phyloP scores from a whole-genome alignment of 179 eudicot species.

The Gypsophila paniculata region DNA sequence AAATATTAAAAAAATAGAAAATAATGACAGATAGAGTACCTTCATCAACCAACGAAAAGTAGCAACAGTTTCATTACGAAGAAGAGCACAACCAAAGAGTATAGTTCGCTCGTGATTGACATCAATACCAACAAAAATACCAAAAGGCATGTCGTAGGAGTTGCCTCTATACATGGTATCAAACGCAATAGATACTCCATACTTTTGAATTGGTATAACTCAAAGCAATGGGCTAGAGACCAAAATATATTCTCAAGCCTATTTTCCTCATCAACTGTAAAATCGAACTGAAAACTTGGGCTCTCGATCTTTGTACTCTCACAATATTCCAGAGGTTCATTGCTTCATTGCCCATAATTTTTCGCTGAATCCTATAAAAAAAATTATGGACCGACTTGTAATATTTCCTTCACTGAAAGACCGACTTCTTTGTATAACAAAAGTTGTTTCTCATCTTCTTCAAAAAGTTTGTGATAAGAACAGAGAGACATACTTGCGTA shows the following conservation, averaged over 20 bases:
- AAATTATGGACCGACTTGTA: too few relatives aligned
- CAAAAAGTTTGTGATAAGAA: too few relatives aligned
- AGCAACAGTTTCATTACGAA: background rate
- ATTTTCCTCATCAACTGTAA: background rate
- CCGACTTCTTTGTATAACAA: too few relatives aligned
- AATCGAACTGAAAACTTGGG: slow-evolving; percentile 1
- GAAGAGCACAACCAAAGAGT: background rate
- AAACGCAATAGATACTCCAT: too few relatives aligned
- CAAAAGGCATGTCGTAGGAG: too few relatives aligned
- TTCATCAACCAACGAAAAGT: background rate
- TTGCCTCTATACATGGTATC: too few relatives aligned
- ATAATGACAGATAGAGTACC: background rate
- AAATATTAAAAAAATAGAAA: too few relatives aligned
- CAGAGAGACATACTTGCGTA: too few relatives aligned
- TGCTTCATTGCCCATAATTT: background rate
- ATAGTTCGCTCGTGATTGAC: background rate
- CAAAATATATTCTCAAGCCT: slow-evolving; percentile 10
- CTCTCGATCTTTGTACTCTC: background rate
- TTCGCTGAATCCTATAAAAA: background rate
- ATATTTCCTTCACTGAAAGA: too few relatives aligned
- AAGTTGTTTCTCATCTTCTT: too few relatives aligned
- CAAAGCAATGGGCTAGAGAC: slow-evolving; percentile 1
- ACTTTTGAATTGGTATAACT: background rate
- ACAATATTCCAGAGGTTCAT: background rate
- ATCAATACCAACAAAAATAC: background rate